Percentiles rank a stretch among this genome's conserved stretches.
Evolutionary conservation across 2,329 filamentous ascomycete genomes (phyloP).

Genomic region (Epichloe coenophiala): DNA sequence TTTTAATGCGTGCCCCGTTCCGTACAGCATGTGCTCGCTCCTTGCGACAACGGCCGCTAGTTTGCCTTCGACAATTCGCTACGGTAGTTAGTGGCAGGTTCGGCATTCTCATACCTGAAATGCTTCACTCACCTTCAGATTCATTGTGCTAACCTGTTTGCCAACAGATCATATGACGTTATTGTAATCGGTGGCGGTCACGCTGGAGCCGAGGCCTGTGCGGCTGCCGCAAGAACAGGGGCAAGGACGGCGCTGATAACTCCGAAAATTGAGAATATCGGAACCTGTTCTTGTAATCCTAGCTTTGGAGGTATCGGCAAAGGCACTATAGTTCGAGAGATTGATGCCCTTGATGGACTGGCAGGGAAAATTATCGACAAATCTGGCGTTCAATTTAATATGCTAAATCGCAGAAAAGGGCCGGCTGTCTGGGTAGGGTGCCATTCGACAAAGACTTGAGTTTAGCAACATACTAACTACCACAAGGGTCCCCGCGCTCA

Average conservation of each 20-base stretch:
- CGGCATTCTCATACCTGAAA: neutral
- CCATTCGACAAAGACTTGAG: neutral
- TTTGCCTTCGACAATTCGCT: conserved; percentile 14
- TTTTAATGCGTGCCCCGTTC: conserved; percentile 17
- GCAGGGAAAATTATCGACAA: conserved; percentile 84
- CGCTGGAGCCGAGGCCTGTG: conserved; percentile 85
- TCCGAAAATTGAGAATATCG: conserved; percentile 75
- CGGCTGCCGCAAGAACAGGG: conserved; percentile 77
- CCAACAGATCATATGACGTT: conserved; percentile 64
- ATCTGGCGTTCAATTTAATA: conserved; percentile 83
- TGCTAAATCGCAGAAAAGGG: conserved; percentile 79
- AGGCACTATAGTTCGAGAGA: conserved; percentile 87
- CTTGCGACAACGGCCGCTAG: conserved; percentile 9
- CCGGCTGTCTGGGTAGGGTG: conserved; percentile 69
- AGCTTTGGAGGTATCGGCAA: conserved; percentile 98
- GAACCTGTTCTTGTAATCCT: conserved; percentile 92
- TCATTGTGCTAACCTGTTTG: neutral
- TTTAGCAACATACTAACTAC: neutral
- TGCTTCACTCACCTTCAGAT: neutral
- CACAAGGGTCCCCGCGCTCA: conserved; percentile 71
- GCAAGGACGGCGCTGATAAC: conserved; percentile 84
- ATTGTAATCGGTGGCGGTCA: conserved; percentile 93
- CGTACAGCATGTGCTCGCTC: conserved; percentile 11
- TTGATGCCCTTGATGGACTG: conserved; percentile 87
- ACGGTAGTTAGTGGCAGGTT: conserved; percentile 14